These are phyloP conservation scores for Kregervanrija delftensis DNA, from an alignment of 805 yeast genomes.

Conservation along the genomic window DNA sequence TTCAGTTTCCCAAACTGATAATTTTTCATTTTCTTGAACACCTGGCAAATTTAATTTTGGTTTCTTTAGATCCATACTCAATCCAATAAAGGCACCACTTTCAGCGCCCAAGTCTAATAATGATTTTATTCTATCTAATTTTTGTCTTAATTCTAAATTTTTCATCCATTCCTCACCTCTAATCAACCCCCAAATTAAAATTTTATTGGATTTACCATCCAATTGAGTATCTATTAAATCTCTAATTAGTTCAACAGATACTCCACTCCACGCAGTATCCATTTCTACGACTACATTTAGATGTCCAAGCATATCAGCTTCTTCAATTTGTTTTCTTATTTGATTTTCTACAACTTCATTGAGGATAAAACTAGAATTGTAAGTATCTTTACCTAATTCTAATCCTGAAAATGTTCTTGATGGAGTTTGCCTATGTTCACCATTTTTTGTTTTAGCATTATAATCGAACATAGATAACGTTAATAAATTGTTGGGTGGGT, in stretches of 20 bases:
- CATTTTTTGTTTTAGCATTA: conserved; percentile 28
- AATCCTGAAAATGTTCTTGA: conserved; percentile 37
- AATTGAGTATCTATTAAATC: conserved; percentile 11
- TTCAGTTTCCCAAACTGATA: conserved; percentile 35
- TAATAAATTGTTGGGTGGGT: conserved; percentile 53
- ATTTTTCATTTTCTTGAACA: background rate
- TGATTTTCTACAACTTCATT: conserved; percentile 48
- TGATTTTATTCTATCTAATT: conserved; percentile 5
- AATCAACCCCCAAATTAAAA: conserved; percentile 9
- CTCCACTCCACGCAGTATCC: conserved; percentile 84
- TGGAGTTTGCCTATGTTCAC: conserved; percentile 19
- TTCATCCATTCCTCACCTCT: background rate
- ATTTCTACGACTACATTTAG: conserved; percentile 62
- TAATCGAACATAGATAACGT: conserved; percentile 55
- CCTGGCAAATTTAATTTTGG: background rate
- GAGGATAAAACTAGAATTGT: conserved; percentile 28
- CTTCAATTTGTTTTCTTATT: conserved; percentile 61
- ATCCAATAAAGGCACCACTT: conserved; percentile 2
- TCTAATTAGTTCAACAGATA: conserved; percentile 41
- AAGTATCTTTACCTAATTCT: conserved; percentile 58
- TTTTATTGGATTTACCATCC: conserved; percentile 5
- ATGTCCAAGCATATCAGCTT: conserved; percentile 70
- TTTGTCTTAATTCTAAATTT: background rate
- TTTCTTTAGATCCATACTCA: background rate
- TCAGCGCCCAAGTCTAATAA: conserved; percentile 1